Percentiles rank a stretch among this genome's conserved stretches.
Evolutionary conservation across 78 protist species (phyloP).

Genomic region (Dictyostelium firmibasis): DNA sequence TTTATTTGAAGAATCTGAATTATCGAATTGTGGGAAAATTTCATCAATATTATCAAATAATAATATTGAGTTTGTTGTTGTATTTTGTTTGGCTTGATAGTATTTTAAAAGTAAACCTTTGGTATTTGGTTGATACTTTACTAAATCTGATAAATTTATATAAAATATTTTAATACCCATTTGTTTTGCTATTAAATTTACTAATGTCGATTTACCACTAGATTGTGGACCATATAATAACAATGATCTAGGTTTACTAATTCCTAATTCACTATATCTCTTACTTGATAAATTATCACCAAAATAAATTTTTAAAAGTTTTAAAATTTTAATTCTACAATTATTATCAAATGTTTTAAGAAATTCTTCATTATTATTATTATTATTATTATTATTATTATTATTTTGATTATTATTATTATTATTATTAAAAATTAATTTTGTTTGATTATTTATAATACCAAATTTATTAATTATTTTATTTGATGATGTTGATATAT

Average conservation of each 20-base stretch:
- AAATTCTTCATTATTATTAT: background rate
- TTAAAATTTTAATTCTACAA: background rate
- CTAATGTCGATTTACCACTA: conserved; percentile 41
- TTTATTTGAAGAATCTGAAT: background rate
- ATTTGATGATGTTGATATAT: background rate
- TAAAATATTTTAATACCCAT: background rate
- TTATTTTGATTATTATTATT: background rate
- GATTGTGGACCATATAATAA: conserved; percentile 36
- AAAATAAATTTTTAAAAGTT: conserved; percentile 2
- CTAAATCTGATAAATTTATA: background rate
- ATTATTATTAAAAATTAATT: background rate
- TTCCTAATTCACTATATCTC: background rate
- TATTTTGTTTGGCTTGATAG: conserved; percentile 13
- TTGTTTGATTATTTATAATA: conserved; percentile 19
- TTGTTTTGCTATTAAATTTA: background rate
- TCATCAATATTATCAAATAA: conserved; percentile 50
- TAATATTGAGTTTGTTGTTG: background rate
- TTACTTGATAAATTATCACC: background rate
- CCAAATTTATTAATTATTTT: background rate
- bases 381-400: background rate
- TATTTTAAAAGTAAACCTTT: conserved; percentile 35
- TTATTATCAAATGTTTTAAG: conserved; percentile 26
- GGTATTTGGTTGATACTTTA: conserved; percentile 20
- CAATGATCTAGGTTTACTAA: conserved; percentile 19
- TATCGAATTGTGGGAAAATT: conserved; percentile 25